Evolutionary conservation across 495 filamentous ascomycete species (phyloP), one percentile per base, ranked within the genome.

Genomic region (Hypoxylon crocopeplum): DNA sequence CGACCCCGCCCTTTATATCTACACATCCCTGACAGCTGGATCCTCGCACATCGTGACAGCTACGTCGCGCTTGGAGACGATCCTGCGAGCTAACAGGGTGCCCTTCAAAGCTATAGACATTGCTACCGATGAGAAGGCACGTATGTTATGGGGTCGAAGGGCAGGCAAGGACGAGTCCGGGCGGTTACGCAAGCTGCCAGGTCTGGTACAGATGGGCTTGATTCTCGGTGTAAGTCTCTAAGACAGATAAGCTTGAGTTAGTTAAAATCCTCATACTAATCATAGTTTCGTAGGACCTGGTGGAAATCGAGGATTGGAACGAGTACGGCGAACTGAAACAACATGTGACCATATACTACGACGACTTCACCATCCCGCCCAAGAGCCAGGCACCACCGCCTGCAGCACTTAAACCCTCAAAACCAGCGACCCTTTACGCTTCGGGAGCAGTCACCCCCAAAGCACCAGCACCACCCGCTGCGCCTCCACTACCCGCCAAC

Each of bases 231-330:
- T 98, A 84, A 60, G 90, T 85, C 19, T 5, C 10, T 4, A 8
- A 27, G 3, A 3, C 34, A 15, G 34, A 16, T 13, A 38, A 16
- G 15, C 8, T 19, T 13, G 2, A 38, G 34, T 19, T 8, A 27
- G 24, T 27, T 8, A 3, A 8, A 3, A 3, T 3, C 24, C 4
- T 8, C 34, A 38, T 17, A 38, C 34, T 38, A 38, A 38, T 2
- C 7, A 30, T 15, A 21, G 1, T 1, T 7, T 24, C 41, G 11
- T 59, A 97, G 92, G 94, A 98, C 69, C 79, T 97, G 19, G 91
- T 96, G 52, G 84, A 97, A 68, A 83, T 97, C 50, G 94, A 98
- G 77, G 94, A 98, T 69, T 98, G 95, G 95, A 98, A 98, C 75
- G 94, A 98, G 66, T 96, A 93, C 68, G 93, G 90, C 68, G 94